Percentiles rank a stretch among this genome's conserved stretches.
Evolutionary conservation across 768 basidiomycete species (phyloP).

Genomic region (Trametes cingulata): DNA sequence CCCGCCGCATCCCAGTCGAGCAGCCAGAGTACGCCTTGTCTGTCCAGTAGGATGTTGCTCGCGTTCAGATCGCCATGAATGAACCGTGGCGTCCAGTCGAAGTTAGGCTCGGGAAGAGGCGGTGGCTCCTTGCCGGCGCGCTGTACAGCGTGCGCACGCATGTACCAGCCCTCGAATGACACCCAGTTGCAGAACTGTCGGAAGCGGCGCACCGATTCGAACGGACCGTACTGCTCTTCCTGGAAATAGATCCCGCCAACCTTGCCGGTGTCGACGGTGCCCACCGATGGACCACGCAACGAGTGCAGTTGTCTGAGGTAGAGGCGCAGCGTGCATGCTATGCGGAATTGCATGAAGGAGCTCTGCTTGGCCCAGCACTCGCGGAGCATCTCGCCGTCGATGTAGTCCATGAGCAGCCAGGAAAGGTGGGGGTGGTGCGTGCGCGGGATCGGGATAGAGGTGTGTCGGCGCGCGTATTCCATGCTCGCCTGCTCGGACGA

Average conservation of each 20-base stretch:
- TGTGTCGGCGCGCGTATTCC: conserved; percentile 16
- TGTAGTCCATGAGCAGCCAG: conserved; percentile 20
- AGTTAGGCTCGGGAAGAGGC: background rate
- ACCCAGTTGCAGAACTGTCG: conserved; percentile 9
- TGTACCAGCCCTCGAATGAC: conserved; percentile 11
- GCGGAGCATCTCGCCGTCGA: conserved; percentile 21
- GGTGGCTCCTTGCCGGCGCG: background rate
- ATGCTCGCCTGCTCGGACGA: conserved; percentile 10
- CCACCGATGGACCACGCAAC: background rate
- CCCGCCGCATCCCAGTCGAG: conserved; percentile 20
- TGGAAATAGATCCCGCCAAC: conserved; percentile 15
- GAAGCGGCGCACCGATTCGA: conserved; percentile 1
- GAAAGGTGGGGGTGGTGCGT: conserved; percentile 1
- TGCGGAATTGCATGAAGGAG: conserved; percentile 17
- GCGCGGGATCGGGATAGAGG: conserved; percentile 19
- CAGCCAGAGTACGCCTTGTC: conserved; percentile 8
- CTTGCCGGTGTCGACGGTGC: conserved; percentile 4
- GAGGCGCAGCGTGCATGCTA: conserved; percentile 23
- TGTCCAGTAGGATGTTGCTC: conserved; percentile 13
- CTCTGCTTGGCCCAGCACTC: conserved; percentile 20
- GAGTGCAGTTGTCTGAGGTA: conserved; percentile 21
- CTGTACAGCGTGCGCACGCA: background rate
- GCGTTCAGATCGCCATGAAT: conserved; percentile 18
- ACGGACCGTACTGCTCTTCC: conserved; percentile 3
- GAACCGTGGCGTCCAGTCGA: conserved; percentile 13